Percentiles rank a stretch among this genome's conserved stretches.
Evolutionary conservation across 352 stramenopile genomes (phyloP).

Genomic region (Phytophthora brassicae): DNA sequence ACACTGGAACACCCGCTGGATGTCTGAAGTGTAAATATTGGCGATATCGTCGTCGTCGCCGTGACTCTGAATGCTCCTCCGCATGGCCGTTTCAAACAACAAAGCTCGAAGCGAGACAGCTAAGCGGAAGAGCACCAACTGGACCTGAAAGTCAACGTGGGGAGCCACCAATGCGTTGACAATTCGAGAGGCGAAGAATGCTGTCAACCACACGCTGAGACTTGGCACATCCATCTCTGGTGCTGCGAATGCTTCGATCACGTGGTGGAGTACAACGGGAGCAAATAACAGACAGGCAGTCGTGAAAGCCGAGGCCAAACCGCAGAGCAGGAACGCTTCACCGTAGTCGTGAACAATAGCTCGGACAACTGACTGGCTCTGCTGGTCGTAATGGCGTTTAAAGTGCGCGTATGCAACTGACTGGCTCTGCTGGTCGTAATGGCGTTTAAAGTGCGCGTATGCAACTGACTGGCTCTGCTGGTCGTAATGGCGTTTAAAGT

Average conservation of each 20-base stretch:
- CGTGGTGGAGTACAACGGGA: slow-evolving; percentile 41
- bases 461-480: too few species aligned
- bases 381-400: slow-evolving; percentile 12
- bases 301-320: slow-evolving; percentile 16
- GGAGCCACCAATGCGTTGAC: slow-evolving; percentile 21
- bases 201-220: slow-evolving; percentile 34
- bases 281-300: slow-evolving; percentile 35
- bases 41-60: slow-evolving; percentile 63
- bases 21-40: slow-evolving; percentile 93
- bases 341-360: slow-evolving; percentile 31
- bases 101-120: slow-evolving; percentile 36
- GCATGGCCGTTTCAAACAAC: slow-evolving; percentile 43
- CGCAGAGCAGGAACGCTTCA: slow-evolving; percentile 14
- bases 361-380: slow-evolving; percentile 23
- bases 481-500: too few species aligned
- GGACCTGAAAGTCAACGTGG: slow-evolving; percentile 25
- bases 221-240: slow-evolving; percentile 21
- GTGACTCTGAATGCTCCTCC: slow-evolving; percentile 16
- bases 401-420: too few species aligned
- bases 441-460: too few species aligned
- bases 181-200: slow-evolving; percentile 42
- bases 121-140: slow-evolving; percentile 32
- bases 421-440: too few species aligned
- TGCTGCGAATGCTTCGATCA: slow-evolving; percentile 38
- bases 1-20: slow-evolving; percentile 48